Base-by-base conservation (phyloP, 2,329 filamentous ascomycete genomes). In the Fusarium heterosporum region DNA sequence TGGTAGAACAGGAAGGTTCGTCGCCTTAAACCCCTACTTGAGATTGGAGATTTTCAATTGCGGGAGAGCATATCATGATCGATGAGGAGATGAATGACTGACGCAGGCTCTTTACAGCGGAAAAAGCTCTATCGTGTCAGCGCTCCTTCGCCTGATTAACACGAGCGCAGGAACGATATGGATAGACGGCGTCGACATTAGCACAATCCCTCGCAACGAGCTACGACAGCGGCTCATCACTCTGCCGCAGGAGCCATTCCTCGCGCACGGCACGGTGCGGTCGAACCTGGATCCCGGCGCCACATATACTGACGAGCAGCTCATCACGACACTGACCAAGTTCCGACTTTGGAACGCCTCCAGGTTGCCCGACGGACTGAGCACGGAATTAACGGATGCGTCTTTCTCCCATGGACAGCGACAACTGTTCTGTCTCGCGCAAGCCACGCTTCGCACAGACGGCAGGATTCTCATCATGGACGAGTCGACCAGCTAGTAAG, bases 361-460 rank as follows among this genome's bases (percentile, higher is more conserved):
- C 47, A 50, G 47, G 36, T 50, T 50, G 47, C 36, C 79, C 47
- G 81, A 85, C 0, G 77, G 80, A n/a, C 73, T 87, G 3, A 74
- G 13, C 79, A 79, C 4, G 78, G 78, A 1, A 72, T 84, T 8
- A 74, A 78, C 14, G 70, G 66, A 5, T 68, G 73, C 2, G 76
- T 83, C 45, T 6, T 71, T 82, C 13, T 83, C 80, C 0, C 78
- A 82, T 50, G 83, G 84, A 5, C 80, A 86, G 67, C 73, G 75
- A 45, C 84, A 86, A 68, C 73, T 85, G 1, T 79, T 85, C 50
- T 79, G 77, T n/a, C 72, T 86, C 19, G 83, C 81, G 0, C 76
- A 83, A 8, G 79, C 82, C 1, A 72, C 85, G 25, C 66, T 84
- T 41, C 70, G 75, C 13, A 73, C 73, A 43, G 74, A 76, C 6